phyloP scores from a whole-genome alignment of 176 grass and related monocot genomes.

The Guadua angustifolia region DNA sequence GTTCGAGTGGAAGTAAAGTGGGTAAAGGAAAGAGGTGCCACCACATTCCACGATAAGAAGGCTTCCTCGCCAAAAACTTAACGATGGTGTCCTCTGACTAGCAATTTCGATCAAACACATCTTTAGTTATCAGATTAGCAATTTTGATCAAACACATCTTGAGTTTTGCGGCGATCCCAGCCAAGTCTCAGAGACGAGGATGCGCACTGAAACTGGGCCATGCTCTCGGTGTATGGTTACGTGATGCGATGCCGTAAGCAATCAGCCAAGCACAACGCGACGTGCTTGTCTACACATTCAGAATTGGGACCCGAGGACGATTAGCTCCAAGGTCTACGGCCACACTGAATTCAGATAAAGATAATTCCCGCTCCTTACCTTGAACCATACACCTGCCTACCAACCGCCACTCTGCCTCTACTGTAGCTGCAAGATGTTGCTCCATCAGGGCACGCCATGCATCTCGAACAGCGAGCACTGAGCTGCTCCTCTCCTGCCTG shows the following conservation, averaged over 20 bases:
- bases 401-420: neutral
- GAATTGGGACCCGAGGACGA: neutral
- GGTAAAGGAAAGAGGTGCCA: no score
- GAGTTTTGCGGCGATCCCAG: no score
- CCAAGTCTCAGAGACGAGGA: no score
- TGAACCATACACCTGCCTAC: neutral
- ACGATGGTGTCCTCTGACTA: no score
- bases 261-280: neutral
- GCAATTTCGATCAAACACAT: no score
- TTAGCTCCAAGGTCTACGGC: neutral
- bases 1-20: no score
- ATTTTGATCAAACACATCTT: no score
- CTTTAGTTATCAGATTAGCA: no score
- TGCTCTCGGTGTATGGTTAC: neutral
- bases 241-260: neutral
- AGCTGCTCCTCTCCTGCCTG: neutral
- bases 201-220: neutral
- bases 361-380: neutral
- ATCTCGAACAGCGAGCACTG: neutral
- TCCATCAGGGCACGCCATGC: neutral
- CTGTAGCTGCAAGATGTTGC: neutral
- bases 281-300: neutral
- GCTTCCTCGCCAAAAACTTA: no score
- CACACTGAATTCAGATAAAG: neutral
- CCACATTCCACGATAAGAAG: no score